These are phyloP conservation scores for Sporisorium reilianum DNA, from an alignment of 1,284 basidiomycete species.

Conservation along the genomic window DNA sequence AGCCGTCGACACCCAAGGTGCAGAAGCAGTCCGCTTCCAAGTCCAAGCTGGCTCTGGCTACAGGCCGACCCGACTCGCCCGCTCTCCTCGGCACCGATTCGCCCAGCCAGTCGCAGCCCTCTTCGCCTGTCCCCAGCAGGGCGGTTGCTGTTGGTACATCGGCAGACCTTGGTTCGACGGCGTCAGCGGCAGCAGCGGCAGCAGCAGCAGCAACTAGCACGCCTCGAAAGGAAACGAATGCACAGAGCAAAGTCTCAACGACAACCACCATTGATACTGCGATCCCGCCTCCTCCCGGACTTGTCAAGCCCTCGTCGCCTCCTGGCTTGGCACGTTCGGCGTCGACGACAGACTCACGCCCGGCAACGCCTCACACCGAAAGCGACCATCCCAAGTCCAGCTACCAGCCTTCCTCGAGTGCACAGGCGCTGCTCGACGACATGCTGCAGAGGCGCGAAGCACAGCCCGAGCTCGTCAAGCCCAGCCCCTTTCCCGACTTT, in stretches of 20 bases:
- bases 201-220: conserved; percentile 10
- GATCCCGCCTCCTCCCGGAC: conserved; percentile 62
- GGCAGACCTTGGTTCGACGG: conserved; percentile 6
- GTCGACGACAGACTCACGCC: conserved; percentile 70
- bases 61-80: conserved; percentile 44
- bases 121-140: conserved; percentile 36
- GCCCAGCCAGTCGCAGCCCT: conserved; percentile 33
- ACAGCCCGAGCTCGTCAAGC: conserved; percentile 75
- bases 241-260: conserved; percentile 10
- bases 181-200: not conserved
- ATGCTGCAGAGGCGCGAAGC: conserved; percentile 81
- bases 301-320: conserved; percentile 44
- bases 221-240: conserved; percentile 19
- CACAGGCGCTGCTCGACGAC: conserved; percentile 85
- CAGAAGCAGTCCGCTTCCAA: conserved; percentile 43
- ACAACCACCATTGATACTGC: conserved; percentile 4
- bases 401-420: conserved; percentile 87
- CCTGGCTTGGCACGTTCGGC: conserved; percentile 52
- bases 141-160: conserved; percentile 41
- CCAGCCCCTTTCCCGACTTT: conserved; percentile 63
- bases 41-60: conserved; percentile 29
- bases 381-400: conserved; percentile 72
- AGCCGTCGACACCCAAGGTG: conserved; percentile 39
- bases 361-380: conserved; percentile 77
- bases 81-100: conserved; percentile 40